Conservation (phyloP, 805 yeast species). For the Ogataea chonburiensis region DNA sequence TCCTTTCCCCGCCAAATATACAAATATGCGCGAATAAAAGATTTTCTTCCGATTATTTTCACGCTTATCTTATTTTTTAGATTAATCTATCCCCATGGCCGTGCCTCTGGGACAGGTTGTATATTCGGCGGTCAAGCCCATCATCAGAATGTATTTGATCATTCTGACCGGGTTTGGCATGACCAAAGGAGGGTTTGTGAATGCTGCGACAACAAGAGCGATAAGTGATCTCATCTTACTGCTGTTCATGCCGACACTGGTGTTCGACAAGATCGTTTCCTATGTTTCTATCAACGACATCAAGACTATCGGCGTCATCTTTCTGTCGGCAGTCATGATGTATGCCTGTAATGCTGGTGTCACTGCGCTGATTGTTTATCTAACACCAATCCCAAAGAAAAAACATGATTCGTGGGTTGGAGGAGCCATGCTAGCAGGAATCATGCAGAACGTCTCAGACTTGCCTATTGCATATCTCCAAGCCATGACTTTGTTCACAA, state of each 20-base stretch:
- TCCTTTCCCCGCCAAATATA: too few relatives aligned
- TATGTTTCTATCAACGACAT: constrained; percentile 64
- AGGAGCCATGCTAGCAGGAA: constrained; percentile 66
- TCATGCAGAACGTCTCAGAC: constrained; percentile 74
- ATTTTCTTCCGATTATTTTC: constrained; percentile 1
- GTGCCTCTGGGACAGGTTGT: constrained; percentile 30
- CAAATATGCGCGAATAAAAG: constrained; percentile 3
- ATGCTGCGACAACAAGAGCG: constrained; percentile 61
- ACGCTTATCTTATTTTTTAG: not conserved
- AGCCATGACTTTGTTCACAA: constrained; percentile 49
- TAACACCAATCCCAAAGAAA: constrained; percentile 51
- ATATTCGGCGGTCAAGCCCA: constrained; percentile 66
- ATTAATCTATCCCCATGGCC: constrained; percentile 18
- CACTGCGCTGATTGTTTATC: constrained; percentile 37
- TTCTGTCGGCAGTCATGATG: constrained; percentile 49
- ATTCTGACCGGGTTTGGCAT: constrained; percentile 63
- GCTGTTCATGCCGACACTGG: constrained; percentile 63
- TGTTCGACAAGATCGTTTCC: constrained; percentile 60
- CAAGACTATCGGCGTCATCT: constrained; percentile 65
- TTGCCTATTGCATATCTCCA: constrained; percentile 76
- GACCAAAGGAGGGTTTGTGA: constrained; percentile 56
- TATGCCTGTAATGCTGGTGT: constrained; percentile 49
- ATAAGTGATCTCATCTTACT: constrained; percentile 63
- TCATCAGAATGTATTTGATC: constrained; percentile 70
- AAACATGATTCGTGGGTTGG: constrained; percentile 56